These are phyloP conservation scores for Tripidium arundinaceum DNA, from an alignment of 202 grass and related monocot genomes.

Conservation along the genomic window DNA sequence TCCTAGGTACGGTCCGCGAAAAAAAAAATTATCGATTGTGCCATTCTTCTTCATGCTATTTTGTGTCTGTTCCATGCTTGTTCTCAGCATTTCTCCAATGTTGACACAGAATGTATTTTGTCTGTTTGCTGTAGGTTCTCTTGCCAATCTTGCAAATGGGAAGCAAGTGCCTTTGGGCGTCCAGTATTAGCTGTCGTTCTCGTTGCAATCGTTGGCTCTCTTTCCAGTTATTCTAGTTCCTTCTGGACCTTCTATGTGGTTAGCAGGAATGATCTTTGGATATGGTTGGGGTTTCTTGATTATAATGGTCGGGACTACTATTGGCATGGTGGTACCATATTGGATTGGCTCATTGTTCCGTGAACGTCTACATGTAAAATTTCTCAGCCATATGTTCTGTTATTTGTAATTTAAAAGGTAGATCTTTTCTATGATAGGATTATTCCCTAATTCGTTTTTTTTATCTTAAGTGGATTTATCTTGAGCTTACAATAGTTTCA, in stretches of 20 bases:
- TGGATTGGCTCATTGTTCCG: constrained; percentile 86
- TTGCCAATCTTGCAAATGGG: constrained; percentile 96
- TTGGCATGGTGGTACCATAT: constrained; percentile 87
- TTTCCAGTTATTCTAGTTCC: constrained; percentile 82
- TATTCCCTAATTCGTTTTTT: constrained; percentile 9
- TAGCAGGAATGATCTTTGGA: constrained; percentile 99
- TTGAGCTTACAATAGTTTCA: too few relatives aligned
- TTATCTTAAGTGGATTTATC: too few relatives aligned
- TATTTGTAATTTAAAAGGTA: neutral
- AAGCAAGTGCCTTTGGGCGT: constrained; percentile 89
- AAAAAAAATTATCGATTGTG: neutral
- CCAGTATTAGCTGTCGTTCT: constrained; percentile 85
- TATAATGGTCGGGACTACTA: constrained; percentile 91
- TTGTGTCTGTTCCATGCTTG: neutral
- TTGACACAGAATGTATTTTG: neutral
- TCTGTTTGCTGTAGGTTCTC: constrained; percentile 52
- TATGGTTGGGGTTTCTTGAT: constrained; percentile 98
- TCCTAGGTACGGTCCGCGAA: too few relatives aligned
- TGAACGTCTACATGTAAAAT: constrained; percentile 74
- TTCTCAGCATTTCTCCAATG: neutral
- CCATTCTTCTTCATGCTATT: constrained; percentile 14
- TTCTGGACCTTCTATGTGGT: constrained; percentile 97
- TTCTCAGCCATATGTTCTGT: neutral
- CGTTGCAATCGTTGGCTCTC: constrained; percentile 72
- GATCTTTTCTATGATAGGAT: neutral